Percentiles rank a stretch among this genome's conserved stretches.
phyloP scores from a whole-genome alignment of 768 basidiomycete genomes.

The Cantharellus anzutake region DNA sequence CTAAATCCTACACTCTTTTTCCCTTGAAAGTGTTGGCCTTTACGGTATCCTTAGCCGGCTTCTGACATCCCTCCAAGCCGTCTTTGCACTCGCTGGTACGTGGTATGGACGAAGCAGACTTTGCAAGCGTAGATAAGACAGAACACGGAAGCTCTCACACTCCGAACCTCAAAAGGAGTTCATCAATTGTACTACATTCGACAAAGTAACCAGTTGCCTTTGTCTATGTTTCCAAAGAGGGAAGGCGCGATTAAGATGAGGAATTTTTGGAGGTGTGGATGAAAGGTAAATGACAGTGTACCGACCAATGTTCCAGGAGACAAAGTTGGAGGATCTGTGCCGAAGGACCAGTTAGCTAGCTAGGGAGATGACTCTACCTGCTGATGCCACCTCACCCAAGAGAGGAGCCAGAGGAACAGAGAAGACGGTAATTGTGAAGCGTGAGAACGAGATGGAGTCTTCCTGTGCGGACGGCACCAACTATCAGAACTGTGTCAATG shows the following conservation, averaged over 20 bases:
- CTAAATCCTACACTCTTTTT: too few relatives aligned
- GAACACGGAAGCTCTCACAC: background rate
- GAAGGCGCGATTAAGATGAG: background rate
- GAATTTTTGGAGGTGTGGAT: background rate
- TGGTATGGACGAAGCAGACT: background rate
- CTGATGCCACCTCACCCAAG: background rate
- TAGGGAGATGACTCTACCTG: background rate
- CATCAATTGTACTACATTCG: background rate
- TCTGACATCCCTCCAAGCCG: too few relatives aligned
- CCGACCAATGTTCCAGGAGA: background rate
- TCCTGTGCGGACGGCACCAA: background rate
- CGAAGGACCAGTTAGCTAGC: background rate
- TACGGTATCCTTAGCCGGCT: too few relatives aligned
- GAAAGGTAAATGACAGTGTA: background rate
- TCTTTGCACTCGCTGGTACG: background rate
- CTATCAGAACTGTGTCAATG: background rate
- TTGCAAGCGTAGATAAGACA: background rate
- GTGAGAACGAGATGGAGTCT: background rate
- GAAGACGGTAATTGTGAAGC: background rate
- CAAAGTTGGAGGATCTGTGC: background rate
- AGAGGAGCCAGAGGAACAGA: background rate
- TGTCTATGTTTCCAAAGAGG: background rate
- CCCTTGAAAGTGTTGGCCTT: too few relatives aligned
- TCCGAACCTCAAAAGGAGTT: background rate
- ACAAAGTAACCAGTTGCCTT: background rate